Conservation (phyloP, 2,329 filamentous ascomycete genomes). For the Sporothrix dimorphospora region DNA sequence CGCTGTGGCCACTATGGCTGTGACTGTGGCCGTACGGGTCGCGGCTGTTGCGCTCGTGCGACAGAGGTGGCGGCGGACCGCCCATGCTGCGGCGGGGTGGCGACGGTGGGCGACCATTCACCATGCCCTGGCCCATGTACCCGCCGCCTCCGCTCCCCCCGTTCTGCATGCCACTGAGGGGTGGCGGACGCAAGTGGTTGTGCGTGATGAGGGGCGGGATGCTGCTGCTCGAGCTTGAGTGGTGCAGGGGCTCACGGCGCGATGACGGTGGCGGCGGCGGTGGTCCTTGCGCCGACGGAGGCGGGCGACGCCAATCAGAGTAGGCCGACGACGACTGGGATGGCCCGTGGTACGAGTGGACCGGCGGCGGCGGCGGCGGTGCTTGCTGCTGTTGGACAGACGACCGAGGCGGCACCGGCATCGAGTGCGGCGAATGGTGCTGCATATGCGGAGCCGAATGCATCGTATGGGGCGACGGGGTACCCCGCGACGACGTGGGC, state of each 20-base stretch:
- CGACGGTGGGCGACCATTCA: constrained; percentile 54
- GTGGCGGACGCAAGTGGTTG: constrained; percentile 34
- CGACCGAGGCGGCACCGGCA: constrained; percentile 15
- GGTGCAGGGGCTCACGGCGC: constrained; percentile 29
- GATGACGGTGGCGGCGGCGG: constrained; percentile 6
- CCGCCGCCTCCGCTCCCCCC: constrained; percentile 16
- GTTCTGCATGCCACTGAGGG: constrained; percentile 32
- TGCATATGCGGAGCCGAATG: constrained; percentile 22
- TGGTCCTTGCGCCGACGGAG: background rate
- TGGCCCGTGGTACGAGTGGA: constrained; percentile 26
- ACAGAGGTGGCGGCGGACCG: constrained; percentile 41
- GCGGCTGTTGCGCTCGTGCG: constrained; percentile 24
- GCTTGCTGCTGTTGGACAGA: background rate
- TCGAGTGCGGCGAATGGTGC: constrained; percentile 27
- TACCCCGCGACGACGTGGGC: constrained; percentile 26
- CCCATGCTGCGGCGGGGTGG: constrained; percentile 48
- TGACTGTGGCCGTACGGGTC: background rate
- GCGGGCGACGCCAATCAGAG: constrained; percentile 29
- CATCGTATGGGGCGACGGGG: constrained; percentile 23
- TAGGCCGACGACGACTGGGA: constrained; percentile 28
- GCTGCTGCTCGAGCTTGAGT: constrained; percentile 25
- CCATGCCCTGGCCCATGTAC: constrained; percentile 31
- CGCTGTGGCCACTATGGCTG: background rate
- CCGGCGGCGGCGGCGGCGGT: constrained; percentile 22
- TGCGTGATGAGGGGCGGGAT: constrained; percentile 29